These are phyloP conservation scores for Nakazawaea anatomiae DNA, from an alignment of 805 yeast species.

Conservation along the genomic window DNA sequence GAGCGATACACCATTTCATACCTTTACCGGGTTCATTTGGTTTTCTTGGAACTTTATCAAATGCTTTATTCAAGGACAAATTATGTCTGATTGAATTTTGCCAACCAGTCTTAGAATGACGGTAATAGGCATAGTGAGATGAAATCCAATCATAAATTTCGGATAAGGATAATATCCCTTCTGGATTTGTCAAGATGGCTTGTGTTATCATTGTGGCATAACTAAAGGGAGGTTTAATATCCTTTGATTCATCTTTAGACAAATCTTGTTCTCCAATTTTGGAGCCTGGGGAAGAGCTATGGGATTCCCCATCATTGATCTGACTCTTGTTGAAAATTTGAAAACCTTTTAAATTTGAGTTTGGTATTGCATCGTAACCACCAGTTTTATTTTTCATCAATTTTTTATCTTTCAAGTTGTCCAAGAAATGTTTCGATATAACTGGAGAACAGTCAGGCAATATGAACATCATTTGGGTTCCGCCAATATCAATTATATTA, in stretches of 20 bases:
- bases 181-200: constrained; percentile 83
- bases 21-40: constrained; percentile 98
- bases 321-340: constrained; percentile 47
- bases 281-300: constrained; percentile 7
- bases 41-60: constrained; percentile 93
- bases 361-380: constrained; percentile 8
- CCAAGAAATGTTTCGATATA: constrained; percentile 45
- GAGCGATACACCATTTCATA: constrained; percentile 97
- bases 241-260: constrained; percentile 85
- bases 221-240: constrained; percentile 93
- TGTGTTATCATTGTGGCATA: constrained; percentile 99
- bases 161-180: constrained; percentile 81
- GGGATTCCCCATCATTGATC: constrained; percentile 26
- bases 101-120: constrained; percentile 94
- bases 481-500: constrained; percentile 90
- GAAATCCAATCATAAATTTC: constrained; percentile 93
- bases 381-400: constrained; percentile 9
- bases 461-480: constrained; percentile 98
- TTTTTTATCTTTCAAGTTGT: constrained; percentile 25
- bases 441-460: constrained; percentile 84
- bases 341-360: constrained; percentile 34
- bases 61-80: constrained; percentile 89
- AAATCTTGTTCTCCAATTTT: constrained; percentile 42
- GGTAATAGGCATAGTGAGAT: constrained; percentile 82
- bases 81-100: constrained; percentile 97